Conservation (phyloP, 2,329 filamentous ascomycete species). For the Acrodontium crateriforme region DNA sequence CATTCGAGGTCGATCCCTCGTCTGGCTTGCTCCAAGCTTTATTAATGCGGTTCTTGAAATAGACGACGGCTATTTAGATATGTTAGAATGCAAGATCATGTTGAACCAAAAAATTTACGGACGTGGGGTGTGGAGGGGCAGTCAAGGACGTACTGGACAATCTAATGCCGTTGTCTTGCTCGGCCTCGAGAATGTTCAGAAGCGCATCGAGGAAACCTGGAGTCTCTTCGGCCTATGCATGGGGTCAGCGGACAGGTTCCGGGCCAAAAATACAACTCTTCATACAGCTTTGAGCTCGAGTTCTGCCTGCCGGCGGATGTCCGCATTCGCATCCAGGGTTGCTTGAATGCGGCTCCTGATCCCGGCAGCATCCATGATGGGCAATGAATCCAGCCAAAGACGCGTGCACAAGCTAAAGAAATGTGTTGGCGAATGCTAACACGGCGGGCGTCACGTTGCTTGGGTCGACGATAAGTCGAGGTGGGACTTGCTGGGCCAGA, state of each 20-base stretch:
- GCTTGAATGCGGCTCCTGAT: constrained; percentile 64
- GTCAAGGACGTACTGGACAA: constrained; percentile 57
- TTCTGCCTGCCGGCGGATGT: constrained; percentile 63
- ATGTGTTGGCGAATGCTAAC: too few species aligned
- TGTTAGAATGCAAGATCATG: constrained; percentile 4
- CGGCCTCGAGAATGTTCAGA: constrained; percentile 75
- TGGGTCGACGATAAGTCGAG: too few species aligned
- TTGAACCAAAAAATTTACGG: constrained; percentile 2
- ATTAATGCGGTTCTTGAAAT: constrained; percentile 94
- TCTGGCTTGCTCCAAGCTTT: constrained; percentile 75
- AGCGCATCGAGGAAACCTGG: constrained; percentile 82
- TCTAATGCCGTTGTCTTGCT: constrained; percentile 73
- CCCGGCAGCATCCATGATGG: constrained; percentile 56
- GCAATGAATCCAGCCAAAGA: too few species aligned
- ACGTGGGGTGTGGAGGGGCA: too few species aligned
- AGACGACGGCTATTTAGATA: constrained; percentile 62
- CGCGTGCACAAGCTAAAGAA: too few species aligned
- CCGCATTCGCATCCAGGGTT: constrained; percentile 61
- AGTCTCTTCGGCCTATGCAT: constrained; percentile 69
- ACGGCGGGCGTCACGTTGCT: too few species aligned
- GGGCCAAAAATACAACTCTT: constrained; percentile 1
- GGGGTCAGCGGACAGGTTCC: neutral
- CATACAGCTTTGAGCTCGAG: constrained; percentile 64
- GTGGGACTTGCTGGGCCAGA: too few species aligned
- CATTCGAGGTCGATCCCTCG: constrained; percentile 43